A percentile compares a stretch with the other conserved stretches of the same genome.
Conservation (phyloP, 345 rosid species). For the Eutrema japonicum region DNA sequence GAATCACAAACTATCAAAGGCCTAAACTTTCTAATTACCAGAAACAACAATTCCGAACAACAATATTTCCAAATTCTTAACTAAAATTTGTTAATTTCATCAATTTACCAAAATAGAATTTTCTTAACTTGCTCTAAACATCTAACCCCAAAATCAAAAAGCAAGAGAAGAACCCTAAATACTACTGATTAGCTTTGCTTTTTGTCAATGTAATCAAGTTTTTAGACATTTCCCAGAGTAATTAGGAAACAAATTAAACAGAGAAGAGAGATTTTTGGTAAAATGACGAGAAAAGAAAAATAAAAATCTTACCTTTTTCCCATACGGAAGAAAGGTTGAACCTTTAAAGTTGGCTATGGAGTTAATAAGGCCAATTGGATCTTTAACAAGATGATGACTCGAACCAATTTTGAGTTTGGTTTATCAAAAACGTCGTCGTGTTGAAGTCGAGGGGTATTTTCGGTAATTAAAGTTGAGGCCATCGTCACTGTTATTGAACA, state of each 20-base stretch:
- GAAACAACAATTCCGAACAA: constrained; percentile 13
- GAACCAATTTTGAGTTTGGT: constrained; percentile 5
- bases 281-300: not conserved
- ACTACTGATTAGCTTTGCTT: not conserved
- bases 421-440: not conserved
- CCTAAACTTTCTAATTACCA: not conserved
- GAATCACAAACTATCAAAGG: constrained; percentile 7
- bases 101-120: no score
- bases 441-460: not conserved
- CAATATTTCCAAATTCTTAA: not conserved
- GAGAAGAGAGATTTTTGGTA: not conserved
- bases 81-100: not conserved
- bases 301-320: constrained; percentile 8
- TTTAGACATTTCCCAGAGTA: not conserved
- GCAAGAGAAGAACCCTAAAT: no score
- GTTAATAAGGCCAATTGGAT: no score
- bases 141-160: no score
- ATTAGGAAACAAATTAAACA: not conserved
- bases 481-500: constrained; percentile 31
- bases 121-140: no score
- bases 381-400: no score
- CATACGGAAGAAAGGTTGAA: no score
- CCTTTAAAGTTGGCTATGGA: no score
- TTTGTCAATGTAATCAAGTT: constrained; percentile 5
- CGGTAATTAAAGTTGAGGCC: not conserved